These are phyloP conservation scores for Geosiphon pyriformis DNA, from an alignment of 192 early-diverging fungal genomes.

Conservation along the genomic window DNA sequence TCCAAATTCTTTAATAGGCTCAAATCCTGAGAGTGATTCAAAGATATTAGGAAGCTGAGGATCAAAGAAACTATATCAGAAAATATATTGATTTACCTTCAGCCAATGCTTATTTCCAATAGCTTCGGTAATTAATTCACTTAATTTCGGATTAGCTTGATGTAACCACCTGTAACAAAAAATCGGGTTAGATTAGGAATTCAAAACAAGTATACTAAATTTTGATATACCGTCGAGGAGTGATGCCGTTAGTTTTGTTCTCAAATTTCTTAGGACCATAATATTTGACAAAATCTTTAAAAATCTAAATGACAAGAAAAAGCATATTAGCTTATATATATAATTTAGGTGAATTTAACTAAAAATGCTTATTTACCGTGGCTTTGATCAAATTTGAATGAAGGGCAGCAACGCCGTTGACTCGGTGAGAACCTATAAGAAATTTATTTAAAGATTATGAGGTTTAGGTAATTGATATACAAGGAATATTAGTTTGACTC, in stretches of 20 bases:
- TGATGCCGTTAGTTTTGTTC: conserved; percentile 98
- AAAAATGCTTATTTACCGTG: conserved; percentile 32
- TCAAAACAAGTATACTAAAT: conserved; percentile 20
- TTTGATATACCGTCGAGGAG: conserved; percentile 61
- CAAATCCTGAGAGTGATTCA: conserved; percentile 48
- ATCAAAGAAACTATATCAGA: not conserved
- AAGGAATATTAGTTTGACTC: not conserved
- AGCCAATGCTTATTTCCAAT: conserved; percentile 75
- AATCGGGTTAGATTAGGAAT: conserved; percentile 6
- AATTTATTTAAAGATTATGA: too few relatives aligned
- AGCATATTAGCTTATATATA: not conserved
- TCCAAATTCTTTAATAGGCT: conserved; percentile 62
- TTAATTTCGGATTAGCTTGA: conserved; percentile 89
- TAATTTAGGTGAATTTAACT: conserved; percentile 3
- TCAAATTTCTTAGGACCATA: conserved; percentile 85
- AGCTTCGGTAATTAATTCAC: conserved; percentile 72
- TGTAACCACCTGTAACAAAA: conserved; percentile 79
- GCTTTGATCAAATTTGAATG: conserved; percentile 80
- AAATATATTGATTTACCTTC: conserved; percentile 9
- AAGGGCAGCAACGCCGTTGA: conserved; percentile 93
- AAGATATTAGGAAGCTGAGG: not conserved
- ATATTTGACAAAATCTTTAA: conserved; percentile 85
- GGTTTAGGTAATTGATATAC: not conserved
- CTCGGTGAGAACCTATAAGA: conserved; percentile 80
- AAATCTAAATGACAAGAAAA: conserved; percentile 47